Percentiles rank a stretch among this genome's conserved stretches.
Conservation (phyloP, 73 alveolate species). For the Paramecium primaurelia region DNA sequence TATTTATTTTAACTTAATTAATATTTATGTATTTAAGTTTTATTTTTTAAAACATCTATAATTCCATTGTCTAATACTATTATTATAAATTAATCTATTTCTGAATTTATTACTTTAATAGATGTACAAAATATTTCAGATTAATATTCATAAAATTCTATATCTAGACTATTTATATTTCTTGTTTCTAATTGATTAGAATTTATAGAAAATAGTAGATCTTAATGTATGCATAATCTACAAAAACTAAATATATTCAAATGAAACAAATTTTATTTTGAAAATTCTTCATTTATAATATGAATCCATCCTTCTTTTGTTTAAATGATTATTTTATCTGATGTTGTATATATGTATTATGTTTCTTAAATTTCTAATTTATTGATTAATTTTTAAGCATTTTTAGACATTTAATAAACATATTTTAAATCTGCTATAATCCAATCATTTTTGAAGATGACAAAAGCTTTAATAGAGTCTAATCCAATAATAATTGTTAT, state of each 20-base stretch:
- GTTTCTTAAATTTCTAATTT: not conserved
- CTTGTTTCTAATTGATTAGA: not conserved
- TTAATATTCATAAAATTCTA: not conserved
- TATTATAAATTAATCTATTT: not conserved
- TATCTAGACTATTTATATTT: not conserved
- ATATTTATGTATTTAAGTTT: not conserved
- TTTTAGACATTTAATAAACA: not conserved
- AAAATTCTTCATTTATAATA: not conserved
- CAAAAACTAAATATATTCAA: not conserved
- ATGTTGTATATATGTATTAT: not conserved
- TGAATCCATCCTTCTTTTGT: not conserved
- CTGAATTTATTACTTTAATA: not conserved
- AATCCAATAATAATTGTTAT: not conserved
- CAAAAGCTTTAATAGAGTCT: slow-evolving; percentile 5
- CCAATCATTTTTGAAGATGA: not conserved
- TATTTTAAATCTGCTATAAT: not conserved
- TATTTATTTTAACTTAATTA: not conserved
- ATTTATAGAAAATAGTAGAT: not conserved
- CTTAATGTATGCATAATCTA: not conserved
- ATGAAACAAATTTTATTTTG: not conserved
- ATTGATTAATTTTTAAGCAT: not conserved
- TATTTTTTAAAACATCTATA: not conserved
- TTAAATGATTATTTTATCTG: not conserved
- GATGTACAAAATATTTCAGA: not conserved
- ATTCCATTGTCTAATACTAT: not conserved